These are phyloP conservation scores for Kockiozyma suomiensis DNA, from an alignment of 805 yeast genomes.

Conservation along the genomic window DNA sequence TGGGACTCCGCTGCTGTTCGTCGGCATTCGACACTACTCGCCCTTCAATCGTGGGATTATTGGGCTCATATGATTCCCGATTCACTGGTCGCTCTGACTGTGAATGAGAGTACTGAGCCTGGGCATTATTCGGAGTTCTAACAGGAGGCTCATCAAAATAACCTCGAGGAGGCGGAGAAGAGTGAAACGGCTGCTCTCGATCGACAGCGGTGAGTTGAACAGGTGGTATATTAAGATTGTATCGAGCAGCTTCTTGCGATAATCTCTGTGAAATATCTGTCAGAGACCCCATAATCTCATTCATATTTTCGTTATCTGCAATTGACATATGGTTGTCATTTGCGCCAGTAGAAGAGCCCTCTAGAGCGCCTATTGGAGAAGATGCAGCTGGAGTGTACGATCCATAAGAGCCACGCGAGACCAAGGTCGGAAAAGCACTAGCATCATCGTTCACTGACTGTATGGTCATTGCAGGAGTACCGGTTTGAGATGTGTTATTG, in stretches of 20 bases:
- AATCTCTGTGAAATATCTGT: neutral
- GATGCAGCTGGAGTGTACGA: too few relatives aligned
- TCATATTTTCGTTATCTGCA: neutral
- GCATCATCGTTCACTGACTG: neutral
- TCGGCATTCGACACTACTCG: too few relatives aligned
- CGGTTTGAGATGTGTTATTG: neutral
- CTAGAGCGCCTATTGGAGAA: too few relatives aligned
- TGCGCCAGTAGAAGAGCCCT: too few relatives aligned
- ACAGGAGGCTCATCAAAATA: constrained; percentile 6
- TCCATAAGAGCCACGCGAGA: too few relatives aligned
- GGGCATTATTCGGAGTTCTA: neutral
- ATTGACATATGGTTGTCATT: neutral
- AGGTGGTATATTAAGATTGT: neutral
- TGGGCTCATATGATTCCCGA: too few relatives aligned
- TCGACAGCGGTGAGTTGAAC: neutral
- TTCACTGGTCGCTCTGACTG: neutral
- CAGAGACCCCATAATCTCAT: neutral
- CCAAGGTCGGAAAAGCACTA: neutral
- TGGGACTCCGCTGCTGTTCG: too few relatives aligned
- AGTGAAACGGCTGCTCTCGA: neutral
- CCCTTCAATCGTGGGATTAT: too few relatives aligned
- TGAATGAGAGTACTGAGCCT: neutral
- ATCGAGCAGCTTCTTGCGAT: neutral
- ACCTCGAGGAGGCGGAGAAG: constrained; percentile 7
- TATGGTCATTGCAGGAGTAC: neutral